Evolutionary conservation across 2,329 filamentous ascomycete species (phyloP).

Genomic region (Chrysosporium queenslandicum): DNA sequence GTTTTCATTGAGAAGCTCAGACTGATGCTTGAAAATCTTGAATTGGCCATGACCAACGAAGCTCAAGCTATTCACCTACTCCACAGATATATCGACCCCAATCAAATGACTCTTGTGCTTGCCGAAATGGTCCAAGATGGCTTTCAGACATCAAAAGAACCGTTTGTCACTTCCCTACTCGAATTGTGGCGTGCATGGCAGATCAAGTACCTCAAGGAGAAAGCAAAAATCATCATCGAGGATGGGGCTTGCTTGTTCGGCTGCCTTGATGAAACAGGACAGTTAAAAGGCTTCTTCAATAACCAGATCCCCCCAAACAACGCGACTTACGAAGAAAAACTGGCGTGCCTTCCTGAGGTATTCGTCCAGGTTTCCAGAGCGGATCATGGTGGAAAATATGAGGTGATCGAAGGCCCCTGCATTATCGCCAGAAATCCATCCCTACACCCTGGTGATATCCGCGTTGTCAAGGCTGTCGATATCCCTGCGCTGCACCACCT

Average conservation of each 20-base stretch:
- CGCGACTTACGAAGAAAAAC: slow-evolving; percentile 34
- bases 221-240: slow-evolving; percentile 72
- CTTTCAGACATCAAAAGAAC: slow-evolving; percentile 65
- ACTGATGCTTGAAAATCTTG: slow-evolving; percentile 57
- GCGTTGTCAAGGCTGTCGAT: slow-evolving; percentile 76
- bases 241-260: slow-evolving; percentile 81
- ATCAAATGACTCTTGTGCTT: slow-evolving; percentile 64
- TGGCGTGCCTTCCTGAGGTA: slow-evolving; percentile 62
- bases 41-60: slow-evolving; percentile 58
- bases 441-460: slow-evolving; percentile 82
- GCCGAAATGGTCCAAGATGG: slow-evolving; percentile 68
- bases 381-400: slow-evolving; percentile 45
- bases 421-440: slow-evolving; percentile 86
- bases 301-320: slow-evolving; percentile 30
- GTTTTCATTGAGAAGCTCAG: slow-evolving; percentile 60
- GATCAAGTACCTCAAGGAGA: slow-evolving; percentile 83
- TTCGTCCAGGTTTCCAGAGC: slow-evolving; percentile 70
- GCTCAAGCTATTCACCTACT: slow-evolving; percentile 57
- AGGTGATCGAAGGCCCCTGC: slow-evolving; percentile 64
- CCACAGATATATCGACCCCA: slow-evolving; percentile 69
- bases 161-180: slow-evolving; percentile 70
- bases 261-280: slow-evolving; percentile 74
- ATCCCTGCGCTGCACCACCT: slow-evolving; percentile 62
- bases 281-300: slow-evolving; percentile 60
- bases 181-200: slow-evolving; percentile 82